Base-by-base conservation (phyloP, 805 yeast species). In the Phaffomyces opuntiae region DNA sequence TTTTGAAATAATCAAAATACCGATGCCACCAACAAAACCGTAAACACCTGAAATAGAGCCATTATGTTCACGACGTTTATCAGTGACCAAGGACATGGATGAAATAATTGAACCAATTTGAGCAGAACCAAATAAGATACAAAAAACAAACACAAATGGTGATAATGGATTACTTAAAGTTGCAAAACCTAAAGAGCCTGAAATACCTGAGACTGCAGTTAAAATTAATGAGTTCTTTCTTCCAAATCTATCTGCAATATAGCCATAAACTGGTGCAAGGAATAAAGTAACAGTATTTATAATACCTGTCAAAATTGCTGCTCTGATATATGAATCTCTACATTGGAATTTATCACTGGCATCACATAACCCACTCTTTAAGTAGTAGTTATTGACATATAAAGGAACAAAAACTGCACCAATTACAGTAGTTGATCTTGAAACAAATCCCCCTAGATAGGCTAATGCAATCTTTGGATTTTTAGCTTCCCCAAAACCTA, bases 21-120 rank as follows among this genome's bases (percentile, higher is more conserved):
- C 91, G 8, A 80, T 42, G 1, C 87, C 87, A 16, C 88, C 89
- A 51, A 74, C 67, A 45, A 83, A 72, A n/a, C 83, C 74, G 57
- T 79, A 81, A 12, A 81, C 75, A 7, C 91, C 91, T 42, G 83
- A 74, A 36, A 83, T 72, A 3, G 84, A 70, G n/a, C 89, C 89
- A 41, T 77, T 74, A 46, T 71, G 65, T 21, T 62, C 64, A 32
- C 71, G 63, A 29, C 71, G 67, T 35, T 65, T 62, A 43, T 72
- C 75, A 7, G 76, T 71, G 31, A 77, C 71, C 53, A 83, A 66
- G 8, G 87, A 77, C 80, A 82, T 77, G 31, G 87, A 79, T 21
- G 77, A 70, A 40, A 82, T 74, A 33, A 81, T 74, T 34, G 75
- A 70, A 9, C 84, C 83, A 44, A 81, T 78, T 60, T 80, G 85